These are phyloP conservation scores for Paraconiothyrium sp. DNA, from an alignment of 2,329 filamentous ascomycete genomes.

Conservation along the genomic window DNA sequence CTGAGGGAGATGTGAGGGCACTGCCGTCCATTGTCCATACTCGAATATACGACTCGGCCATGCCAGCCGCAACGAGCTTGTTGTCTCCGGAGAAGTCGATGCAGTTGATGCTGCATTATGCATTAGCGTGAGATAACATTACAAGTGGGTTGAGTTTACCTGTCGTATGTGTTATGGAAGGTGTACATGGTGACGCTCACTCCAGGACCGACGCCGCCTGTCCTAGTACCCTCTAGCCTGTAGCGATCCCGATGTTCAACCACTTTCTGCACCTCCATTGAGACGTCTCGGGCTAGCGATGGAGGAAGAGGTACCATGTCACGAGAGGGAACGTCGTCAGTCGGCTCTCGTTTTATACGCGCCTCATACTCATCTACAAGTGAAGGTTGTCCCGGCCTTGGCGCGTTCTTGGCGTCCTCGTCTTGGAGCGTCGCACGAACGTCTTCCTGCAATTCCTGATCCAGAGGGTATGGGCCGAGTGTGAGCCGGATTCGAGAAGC, in stretches of 20 bases:
- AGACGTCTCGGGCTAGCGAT: constrained; percentile 87
- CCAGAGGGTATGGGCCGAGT: constrained; percentile 85
- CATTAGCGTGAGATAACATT: constrained; percentile 28
- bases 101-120: constrained; percentile 74
- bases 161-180: constrained; percentile 94
- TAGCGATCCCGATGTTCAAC: constrained; percentile 93
- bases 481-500: constrained; percentile 66
- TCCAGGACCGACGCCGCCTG: constrained; percentile 81
- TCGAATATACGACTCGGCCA: constrained; percentile 93
- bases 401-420: constrained; percentile 80
- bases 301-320: constrained; percentile 86
- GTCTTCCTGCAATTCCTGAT: constrained; percentile 82
- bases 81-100: constrained; percentile 96
- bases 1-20: constrained; percentile 72
- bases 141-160: constrained; percentile 62
- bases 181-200: constrained; percentile 97
- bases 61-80: constrained; percentile 85
- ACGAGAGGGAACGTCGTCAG: constrained; percentile 80
- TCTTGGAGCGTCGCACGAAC: constrained; percentile 87
- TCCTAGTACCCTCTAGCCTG: constrained; percentile 78
- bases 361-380: constrained; percentile 89
- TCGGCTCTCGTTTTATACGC: constrained; percentile 88
- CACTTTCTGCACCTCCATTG: constrained; percentile 92
- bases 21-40: constrained; percentile 92
- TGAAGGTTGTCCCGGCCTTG: constrained; percentile 73